phyloP scores from a whole-genome alignment of 2,329 filamentous ascomycete species.

The Apiospora arundinis region DNA sequence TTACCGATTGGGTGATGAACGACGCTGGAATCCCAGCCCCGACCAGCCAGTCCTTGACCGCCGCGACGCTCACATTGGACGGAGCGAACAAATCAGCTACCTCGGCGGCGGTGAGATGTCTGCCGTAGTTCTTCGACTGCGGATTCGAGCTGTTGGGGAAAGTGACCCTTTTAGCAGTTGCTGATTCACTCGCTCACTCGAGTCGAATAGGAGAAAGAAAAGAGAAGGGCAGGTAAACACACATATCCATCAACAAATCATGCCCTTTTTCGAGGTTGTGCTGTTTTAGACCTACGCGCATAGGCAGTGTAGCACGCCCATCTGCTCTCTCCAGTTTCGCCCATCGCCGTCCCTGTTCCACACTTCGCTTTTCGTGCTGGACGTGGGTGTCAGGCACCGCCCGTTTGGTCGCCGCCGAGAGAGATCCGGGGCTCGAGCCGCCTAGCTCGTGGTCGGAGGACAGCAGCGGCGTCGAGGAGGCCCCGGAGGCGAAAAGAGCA shows the following conservation, averaged over 20 bases:
- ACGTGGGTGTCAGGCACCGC: slow-evolving; percentile 31
- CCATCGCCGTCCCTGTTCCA: slow-evolving; percentile 32
- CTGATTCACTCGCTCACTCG: neutral
- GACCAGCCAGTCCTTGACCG: slow-evolving; percentile 47
- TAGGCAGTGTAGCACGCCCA: slow-evolving; percentile 32
- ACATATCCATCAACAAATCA: slow-evolving; percentile 38
- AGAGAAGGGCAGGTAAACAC: neutral
- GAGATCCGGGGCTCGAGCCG: no score
- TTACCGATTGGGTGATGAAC: slow-evolving; percentile 41
- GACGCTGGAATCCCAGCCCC: slow-evolving; percentile 38
- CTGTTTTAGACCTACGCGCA: slow-evolving; percentile 38
- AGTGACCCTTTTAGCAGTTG: neutral
- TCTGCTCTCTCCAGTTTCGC: slow-evolving; percentile 32
- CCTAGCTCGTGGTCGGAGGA: neutral
- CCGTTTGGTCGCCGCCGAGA: neutral
- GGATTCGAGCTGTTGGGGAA: slow-evolving; percentile 41
- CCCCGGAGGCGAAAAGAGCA: neutral
- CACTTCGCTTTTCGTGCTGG: slow-evolving; percentile 34
- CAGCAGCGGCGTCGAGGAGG: neutral
- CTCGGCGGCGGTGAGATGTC: slow-evolving; percentile 45
- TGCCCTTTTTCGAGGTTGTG: slow-evolving; percentile 34
- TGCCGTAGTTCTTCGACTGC: slow-evolving; percentile 45
- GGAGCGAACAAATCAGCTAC: slow-evolving; percentile 48
- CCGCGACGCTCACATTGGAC: slow-evolving; percentile 38
- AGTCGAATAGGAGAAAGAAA: neutral